Evolutionary conservation across 495 filamentous ascomycete species (phyloP).

Genomic region (Lasiosphaeria ovina): DNA sequence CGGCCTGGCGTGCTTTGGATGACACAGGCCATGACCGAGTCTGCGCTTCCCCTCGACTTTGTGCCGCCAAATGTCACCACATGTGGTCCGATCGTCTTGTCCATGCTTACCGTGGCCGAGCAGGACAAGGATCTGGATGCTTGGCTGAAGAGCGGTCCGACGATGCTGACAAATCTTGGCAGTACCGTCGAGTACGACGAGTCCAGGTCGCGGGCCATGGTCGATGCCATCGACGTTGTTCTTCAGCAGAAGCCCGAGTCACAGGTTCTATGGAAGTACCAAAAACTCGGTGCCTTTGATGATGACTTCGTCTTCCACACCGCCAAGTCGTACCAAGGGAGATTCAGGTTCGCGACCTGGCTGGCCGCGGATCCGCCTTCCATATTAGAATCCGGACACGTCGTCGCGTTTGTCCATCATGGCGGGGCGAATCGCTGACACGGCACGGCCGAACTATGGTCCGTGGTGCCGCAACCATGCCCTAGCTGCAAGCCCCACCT

Average conservation of each 20-base stretch:
- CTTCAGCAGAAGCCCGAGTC: background rate
- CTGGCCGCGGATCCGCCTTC: background rate
- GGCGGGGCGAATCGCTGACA: background rate
- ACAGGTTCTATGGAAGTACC: background rate
- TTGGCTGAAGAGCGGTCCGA: background rate
- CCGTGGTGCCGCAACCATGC: too few relatives aligned
- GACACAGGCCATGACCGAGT: background rate
- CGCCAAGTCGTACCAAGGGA: too few relatives aligned
- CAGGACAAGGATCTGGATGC: background rate
- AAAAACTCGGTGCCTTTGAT: background rate
- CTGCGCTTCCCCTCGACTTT: background rate
- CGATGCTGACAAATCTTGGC: background rate
- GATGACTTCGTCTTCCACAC: background rate
- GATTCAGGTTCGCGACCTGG: background rate
- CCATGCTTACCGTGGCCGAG: background rate
- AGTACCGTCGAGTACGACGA: background rate
- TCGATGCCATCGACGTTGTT: background rate
- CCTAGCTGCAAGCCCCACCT: too few relatives aligned
- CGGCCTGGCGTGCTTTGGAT: background rate
- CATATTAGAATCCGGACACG: background rate
- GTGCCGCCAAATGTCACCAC: background rate
- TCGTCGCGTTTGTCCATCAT: background rate
- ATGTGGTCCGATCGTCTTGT: background rate
- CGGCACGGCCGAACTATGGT: too few relatives aligned
- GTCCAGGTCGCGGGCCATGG: background rate